Evolutionary conservation across 495 filamentous ascomycete species (phyloP), one percentile per base, ranked within the genome.

Genomic region (Hypoxylon lienhwacheense): DNA sequence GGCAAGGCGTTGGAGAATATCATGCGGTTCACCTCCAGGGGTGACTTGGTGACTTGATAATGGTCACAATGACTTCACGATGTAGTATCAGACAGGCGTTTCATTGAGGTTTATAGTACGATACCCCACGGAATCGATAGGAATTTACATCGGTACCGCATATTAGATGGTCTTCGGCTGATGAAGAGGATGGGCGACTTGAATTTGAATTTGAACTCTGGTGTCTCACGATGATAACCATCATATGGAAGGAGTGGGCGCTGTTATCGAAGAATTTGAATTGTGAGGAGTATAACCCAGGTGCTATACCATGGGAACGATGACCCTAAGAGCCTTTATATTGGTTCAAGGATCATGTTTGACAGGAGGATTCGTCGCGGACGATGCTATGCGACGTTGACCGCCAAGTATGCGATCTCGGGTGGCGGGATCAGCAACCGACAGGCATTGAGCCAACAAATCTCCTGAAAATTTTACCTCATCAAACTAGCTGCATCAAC

Each of bases 21-120:
- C 31, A 58, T 85, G 68, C 70, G 78, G 52, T 78, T 79, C 60
- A 79, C 81, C 67, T 75, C 76, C 32, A 80, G 74, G 34, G 82
- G 82, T 14, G 65, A 68, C 5, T 29, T 48, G 22, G 26, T 45
- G 4, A 7, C 40, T 11, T 32, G 42, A n/a, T 61, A 44, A 61
- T 21, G 24, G 17, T 5, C 12, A 2, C 19, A 4, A 19, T 22
- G 32, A 37, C n/a, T 10, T 15, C 10, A 8, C n/a, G 7, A 26
- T 37, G 37, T 14, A 28, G 22, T 12, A 5, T 7, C 7, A 16
- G 37, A 7, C 19, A 7, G 7, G 7, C 3, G 5, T 28, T 21
- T 29, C 31, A 11, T 26, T n/a, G 7, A 16, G 24, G 19, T 44
- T 7, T 19, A 26, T 5, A 26, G 10, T n/a, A 12, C 22, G 41